Base-by-base conservation (phyloP, 1,139 yeast genomes). In the Candida gigantensis region DNA sequence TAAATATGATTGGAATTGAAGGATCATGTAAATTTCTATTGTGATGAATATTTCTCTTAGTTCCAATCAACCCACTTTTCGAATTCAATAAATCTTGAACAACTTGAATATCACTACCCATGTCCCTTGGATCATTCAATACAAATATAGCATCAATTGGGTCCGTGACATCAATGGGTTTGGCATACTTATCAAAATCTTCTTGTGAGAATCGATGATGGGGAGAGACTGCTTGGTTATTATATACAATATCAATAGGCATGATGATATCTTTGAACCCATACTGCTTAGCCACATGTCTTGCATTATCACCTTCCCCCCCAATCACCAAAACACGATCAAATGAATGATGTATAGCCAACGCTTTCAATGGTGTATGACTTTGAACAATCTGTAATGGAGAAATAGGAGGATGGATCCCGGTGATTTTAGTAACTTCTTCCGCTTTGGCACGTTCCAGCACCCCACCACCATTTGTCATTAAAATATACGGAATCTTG, bases 391-490 rank as follows among this genome's bases (percentile, higher is more conserved):
- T 67, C 55, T 90, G 97, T 31, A 72, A 62, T 4, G 80, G 75
- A 6, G 75, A 69, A 14, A 87, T 65, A 2, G 67, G 60, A 4
- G 79, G 61, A 5, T 68, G 72, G 10, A 28, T 16, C 6, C 35
- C 40, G 24, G 86, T 58, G 21, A 64, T 62, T n/a, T 64, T 51
- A 3, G 83, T 71, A 11, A 92, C 61, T 36, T 72, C 77, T 5
- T 68, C 66, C 1, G 81, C 81, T 30, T 97, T 69, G 12, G 69
- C 73, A 5, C 53, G 44, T 56, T 92, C 98, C 16, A 78, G 64
- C 36, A 74, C 74, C 3, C 98, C 97, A 5, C 98, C 98, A 18
- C 98, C 97, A 55, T 92, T 92, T 14, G 97, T 92, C 55, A 92
- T 67, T 32, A 92, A 58, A 15, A 89, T 79, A 67, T 80, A 92